Conservation (phyloP, 768 basidiomycete genomes). For the Scleroderma citrinum region DNA sequence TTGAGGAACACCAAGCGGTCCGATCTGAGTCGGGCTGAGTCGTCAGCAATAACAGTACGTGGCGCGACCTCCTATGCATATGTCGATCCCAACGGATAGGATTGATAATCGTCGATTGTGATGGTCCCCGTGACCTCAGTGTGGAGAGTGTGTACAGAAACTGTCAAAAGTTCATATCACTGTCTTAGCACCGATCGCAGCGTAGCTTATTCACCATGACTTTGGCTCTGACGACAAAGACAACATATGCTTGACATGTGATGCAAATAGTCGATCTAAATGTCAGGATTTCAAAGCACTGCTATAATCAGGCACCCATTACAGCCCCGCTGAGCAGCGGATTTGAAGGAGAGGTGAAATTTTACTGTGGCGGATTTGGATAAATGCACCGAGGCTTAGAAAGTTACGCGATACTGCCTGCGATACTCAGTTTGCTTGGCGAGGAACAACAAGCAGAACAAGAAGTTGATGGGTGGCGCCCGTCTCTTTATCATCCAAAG, state of each 20-base stretch:
- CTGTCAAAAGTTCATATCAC: background rate
- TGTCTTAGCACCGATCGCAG: background rate
- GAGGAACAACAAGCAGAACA: background rate
- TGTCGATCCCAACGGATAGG: too few relatives aligned
- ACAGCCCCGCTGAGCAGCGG: background rate
- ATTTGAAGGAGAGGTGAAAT: background rate
- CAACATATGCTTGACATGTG: too few relatives aligned
- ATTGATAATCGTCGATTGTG: too few relatives aligned
- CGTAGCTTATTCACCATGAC: too few relatives aligned
- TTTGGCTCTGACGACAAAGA: too few relatives aligned
- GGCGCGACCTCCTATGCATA: too few relatives aligned
- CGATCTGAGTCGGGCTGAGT: too few relatives aligned
- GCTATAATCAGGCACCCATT: too few relatives aligned
- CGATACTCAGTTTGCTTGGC: constrained; percentile 1
- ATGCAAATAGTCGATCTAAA: too few relatives aligned
- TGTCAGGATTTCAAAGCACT: too few relatives aligned
- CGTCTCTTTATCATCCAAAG: background rate
- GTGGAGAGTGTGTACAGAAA: constrained; percentile 1
- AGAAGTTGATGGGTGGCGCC: background rate
- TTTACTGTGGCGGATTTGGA: constrained; percentile 3
- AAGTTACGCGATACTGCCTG: background rate
- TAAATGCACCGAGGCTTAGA: constrained; percentile 4
- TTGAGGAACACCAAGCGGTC: too few relatives aligned
- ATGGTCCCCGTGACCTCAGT: background rate
- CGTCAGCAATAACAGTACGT: too few relatives aligned